phyloP scores from a whole-genome alignment of 2,329 filamentous ascomycete species.

The Cordyceps tenuipes region DNA sequence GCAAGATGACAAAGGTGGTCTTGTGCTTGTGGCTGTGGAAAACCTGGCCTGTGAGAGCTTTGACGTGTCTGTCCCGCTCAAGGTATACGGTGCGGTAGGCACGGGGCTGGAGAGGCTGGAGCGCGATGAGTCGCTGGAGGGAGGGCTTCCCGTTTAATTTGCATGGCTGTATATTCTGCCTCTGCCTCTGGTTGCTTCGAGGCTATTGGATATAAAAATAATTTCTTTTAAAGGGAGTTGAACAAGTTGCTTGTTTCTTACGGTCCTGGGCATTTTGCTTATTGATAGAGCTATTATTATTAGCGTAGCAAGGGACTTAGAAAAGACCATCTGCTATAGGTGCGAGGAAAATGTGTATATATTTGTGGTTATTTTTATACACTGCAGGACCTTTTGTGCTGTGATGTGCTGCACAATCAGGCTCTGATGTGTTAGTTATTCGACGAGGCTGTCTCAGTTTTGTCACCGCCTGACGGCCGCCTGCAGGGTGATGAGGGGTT shows the following conservation, averaged over 20 bases:
- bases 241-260: background rate
- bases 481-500: background rate
- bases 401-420: background rate
- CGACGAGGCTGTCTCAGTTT: too few species aligned
- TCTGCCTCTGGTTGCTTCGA: background rate
- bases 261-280: background rate
- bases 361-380: background rate
- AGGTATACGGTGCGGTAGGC: conserved; percentile 63
- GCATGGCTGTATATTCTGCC: background rate
- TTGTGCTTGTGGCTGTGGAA: conserved; percentile 69
- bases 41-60: conserved; percentile 79
- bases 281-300: background rate
- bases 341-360: too few species aligned
- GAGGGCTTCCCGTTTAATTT: conserved; percentile 32
- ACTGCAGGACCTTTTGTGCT: background rate
- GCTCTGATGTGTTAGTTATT: background rate
- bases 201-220: conserved; percentile 7
- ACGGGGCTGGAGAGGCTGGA: conserved; percentile 49
- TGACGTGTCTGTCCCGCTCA: conserved; percentile 76
- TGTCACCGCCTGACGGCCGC: background rate
- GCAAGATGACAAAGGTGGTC: conserved; percentile 66
- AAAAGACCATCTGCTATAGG: background rate
- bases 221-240: background rate
- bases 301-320: background rate
- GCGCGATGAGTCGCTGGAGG: conserved; percentile 44